Percentiles rank a stretch among this genome's conserved stretches.
phyloP scores from a whole-genome alignment of 108 stramenopile genomes.

The Cyclostephanos tholiformis region DNA sequence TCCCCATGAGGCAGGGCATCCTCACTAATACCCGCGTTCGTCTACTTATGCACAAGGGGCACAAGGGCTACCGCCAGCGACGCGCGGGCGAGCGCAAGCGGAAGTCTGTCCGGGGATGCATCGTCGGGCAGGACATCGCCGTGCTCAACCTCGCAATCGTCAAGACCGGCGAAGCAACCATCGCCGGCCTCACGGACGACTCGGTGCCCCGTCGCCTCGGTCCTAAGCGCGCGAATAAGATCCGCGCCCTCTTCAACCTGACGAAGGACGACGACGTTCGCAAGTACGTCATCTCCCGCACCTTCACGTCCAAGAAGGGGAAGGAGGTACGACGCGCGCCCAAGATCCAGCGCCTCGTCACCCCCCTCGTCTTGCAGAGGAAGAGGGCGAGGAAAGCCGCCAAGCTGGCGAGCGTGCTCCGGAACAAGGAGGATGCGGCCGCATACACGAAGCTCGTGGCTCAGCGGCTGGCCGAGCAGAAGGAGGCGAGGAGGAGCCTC shows the following conservation, averaged over 20 bases:
- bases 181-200: constrained; percentile 95
- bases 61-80: constrained; percentile 91
- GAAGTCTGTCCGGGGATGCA: constrained; percentile 99
- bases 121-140: constrained; percentile 97
- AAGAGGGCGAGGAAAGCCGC: constrained; percentile 89
- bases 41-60: constrained; percentile 93
- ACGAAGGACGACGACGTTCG: constrained; percentile 99
- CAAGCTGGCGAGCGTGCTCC: constrained; percentile 72
- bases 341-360: constrained; percentile 99
- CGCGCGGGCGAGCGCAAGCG: constrained; percentile 99
- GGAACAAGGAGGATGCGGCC: constrained; percentile 91
- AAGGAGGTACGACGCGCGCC: constrained; percentile 91
- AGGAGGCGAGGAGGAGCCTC: constrained; percentile 93
- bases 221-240: constrained; percentile 99
- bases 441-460: constrained; percentile 97
- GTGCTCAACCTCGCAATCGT: constrained; percentile 98
- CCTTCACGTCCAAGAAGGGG: constrained; percentile 97
- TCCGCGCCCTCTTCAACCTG: constrained; percentile 99
- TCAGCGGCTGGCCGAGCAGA: constrained; percentile 92
- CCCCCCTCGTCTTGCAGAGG: constrained; percentile 94
- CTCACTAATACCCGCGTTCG: constrained; percentile 97
- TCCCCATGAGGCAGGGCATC: constrained; percentile 99
- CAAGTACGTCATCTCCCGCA: constrained; percentile 97
- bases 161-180: constrained; percentile 91
- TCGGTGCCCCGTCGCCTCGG: constrained; percentile 95